Evolutionary conservation across 805 yeast genomes (phyloP).

Genomic region (Pichia rugopelliculosa): DNA sequence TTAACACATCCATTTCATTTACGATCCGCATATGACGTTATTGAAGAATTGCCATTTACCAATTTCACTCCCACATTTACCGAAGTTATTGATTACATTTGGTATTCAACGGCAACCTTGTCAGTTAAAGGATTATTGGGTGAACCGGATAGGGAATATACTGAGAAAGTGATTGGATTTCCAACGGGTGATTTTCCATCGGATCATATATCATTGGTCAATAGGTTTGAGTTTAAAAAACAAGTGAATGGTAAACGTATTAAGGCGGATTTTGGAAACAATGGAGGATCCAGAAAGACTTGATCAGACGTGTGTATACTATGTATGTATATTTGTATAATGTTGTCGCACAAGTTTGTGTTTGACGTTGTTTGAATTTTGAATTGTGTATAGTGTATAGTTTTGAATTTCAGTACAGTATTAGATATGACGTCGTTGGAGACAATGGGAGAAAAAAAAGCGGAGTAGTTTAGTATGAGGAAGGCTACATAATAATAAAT

Average conservation of each 20-base stretch:
- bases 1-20: constrained; percentile 74
- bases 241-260: constrained; percentile 18
- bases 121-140: constrained; percentile 84
- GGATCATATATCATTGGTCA: constrained; percentile 84
- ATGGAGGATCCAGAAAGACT: constrained; percentile 24
- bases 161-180: constrained; percentile 74
- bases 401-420: no score
- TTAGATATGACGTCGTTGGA: no score
- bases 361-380: no score
- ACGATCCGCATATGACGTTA: constrained; percentile 74
- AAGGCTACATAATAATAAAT: no score
- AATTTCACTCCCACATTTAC: constrained; percentile 91
- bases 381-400: no score
- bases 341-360: not conserved
- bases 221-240: constrained; percentile 67
- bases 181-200: constrained; percentile 93
- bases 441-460: no score
- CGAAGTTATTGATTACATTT: constrained; percentile 88
- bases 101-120: constrained; percentile 82
- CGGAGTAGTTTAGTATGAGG: no score
- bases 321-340: not conserved
- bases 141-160: constrained; percentile 71
- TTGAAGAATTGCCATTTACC: constrained; percentile 91
- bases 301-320: constrained; percentile 6
- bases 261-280: constrained; percentile 24